These are phyloP conservation scores for Xylaria hypoxylon DNA, from an alignment of 2,329 filamentous ascomycete species.

Conservation along the genomic window DNA sequence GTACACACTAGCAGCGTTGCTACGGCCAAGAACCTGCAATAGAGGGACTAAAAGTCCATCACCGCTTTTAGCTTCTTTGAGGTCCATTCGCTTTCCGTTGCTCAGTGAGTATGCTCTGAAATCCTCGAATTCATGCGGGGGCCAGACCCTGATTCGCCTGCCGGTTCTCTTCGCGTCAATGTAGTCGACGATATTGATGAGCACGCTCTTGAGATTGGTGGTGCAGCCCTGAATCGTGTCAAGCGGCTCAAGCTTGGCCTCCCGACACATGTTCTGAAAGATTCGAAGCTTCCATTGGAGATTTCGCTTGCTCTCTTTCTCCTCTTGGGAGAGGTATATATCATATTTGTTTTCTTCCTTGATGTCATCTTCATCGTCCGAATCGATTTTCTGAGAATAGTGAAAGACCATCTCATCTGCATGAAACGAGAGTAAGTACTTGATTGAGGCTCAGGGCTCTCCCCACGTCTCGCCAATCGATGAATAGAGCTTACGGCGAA, in stretches of 20 bases:
- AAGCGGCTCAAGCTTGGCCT: constrained; percentile 33
- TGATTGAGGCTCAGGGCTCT: background rate
- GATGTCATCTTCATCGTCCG: constrained; percentile 14
- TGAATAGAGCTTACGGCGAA: constrained; percentile 32
- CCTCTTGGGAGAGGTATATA: background rate
- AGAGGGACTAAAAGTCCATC: constrained; percentile 41
- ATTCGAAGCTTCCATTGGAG: constrained; percentile 18
- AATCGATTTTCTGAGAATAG: constrained; percentile 27
- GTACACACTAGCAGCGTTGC: background rate
- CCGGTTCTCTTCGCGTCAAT: constrained; percentile 41
- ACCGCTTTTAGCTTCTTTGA: constrained; percentile 28
- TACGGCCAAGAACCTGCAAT: constrained; percentile 31
- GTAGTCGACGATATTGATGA: constrained; percentile 50
- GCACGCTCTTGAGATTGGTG: constrained; percentile 38
- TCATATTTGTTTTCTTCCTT: constrained; percentile 19
- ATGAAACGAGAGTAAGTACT: constrained; percentile 3
- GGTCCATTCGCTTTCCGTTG: constrained; percentile 37
- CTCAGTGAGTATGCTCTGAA: constrained; percentile 43
- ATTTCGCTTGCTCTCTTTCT: background rate
- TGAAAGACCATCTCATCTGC: constrained; percentile 37
- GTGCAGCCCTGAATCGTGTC: constrained; percentile 39
- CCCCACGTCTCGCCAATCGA: background rate
- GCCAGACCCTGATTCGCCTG: constrained; percentile 43
- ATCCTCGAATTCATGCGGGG: constrained; percentile 33
- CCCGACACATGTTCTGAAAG: constrained; percentile 36